phyloP scores from a whole-genome alignment of 352 stramenopile species.

The Phytophthora europaea region DNA sequence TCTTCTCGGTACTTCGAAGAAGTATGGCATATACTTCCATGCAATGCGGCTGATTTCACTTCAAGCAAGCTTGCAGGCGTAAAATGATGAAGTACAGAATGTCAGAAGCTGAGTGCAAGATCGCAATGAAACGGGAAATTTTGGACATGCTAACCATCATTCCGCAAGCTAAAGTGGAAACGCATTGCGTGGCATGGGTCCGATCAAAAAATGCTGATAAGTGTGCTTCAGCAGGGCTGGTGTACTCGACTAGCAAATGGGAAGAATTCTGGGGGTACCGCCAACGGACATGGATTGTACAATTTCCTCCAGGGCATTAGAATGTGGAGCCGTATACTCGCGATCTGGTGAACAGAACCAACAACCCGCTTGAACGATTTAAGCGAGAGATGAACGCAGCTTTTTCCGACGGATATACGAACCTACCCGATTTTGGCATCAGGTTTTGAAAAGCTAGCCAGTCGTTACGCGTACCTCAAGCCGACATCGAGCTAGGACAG shows the following conservation, averaged over 20 bases:
- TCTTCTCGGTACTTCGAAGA: slow-evolving; percentile 12
- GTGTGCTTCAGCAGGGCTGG: neutral
- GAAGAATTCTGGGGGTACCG: slow-evolving; percentile 25
- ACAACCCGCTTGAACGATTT: no score
- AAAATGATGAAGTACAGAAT: slow-evolving; percentile 14
- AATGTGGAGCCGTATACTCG: slow-evolving; percentile 6
- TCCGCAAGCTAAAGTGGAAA: neutral
- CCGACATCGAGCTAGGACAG: no score
- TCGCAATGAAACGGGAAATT: slow-evolving; percentile 5
- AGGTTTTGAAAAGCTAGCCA: no score
- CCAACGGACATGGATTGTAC: slow-evolving; percentile 14
- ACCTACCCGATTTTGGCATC: no score
- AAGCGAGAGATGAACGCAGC: no score
- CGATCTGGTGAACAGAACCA: neutral
- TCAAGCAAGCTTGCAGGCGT: slow-evolving; percentile 6
- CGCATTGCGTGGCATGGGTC: slow-evolving; percentile 5
- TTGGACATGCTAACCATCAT: slow-evolving; percentile 14
- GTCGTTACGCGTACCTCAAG: no score
- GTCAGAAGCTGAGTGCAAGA: neutral
- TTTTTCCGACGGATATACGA: no score
- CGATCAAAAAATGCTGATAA: no score
- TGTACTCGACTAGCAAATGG: slow-evolving; percentile 7
- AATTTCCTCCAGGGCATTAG: neutral
- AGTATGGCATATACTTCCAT: slow-evolving; percentile 11
- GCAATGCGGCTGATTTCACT: slow-evolving; percentile 10